phyloP scores from a whole-genome alignment of 139 green algal species.

The Chlamydomonas schloesseri region DNA sequence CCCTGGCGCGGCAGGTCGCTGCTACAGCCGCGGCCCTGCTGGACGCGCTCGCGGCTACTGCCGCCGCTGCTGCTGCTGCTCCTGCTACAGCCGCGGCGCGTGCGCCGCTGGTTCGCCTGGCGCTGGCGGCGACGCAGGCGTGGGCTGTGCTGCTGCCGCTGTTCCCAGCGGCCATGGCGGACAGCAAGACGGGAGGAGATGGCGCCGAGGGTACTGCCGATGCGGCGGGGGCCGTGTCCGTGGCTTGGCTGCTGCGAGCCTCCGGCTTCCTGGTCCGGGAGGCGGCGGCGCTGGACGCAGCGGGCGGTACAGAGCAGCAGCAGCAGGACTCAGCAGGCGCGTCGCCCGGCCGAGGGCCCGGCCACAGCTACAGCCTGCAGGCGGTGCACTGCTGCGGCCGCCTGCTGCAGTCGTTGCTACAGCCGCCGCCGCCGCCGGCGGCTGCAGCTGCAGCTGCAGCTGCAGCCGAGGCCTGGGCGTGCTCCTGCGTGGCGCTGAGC shows the following conservation, averaged over 20 bases:
- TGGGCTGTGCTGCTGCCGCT: neutral
- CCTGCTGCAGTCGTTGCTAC: neutral
- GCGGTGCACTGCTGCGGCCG: neutral
- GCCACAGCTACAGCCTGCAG: neutral
- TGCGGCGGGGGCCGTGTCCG: neutral
- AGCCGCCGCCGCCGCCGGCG: too few relatives aligned
- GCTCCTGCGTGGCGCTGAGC: neutral
- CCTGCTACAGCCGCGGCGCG: neutral
- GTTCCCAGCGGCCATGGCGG: neutral
- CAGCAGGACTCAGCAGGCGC: neutral
- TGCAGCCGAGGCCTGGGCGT: too few relatives aligned
- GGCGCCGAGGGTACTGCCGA: neutral
- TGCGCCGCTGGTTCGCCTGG: too few relatives aligned
- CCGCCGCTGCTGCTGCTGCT: neutral
- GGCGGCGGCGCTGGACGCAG: neutral
- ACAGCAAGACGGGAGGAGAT: neutral
- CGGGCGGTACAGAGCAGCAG: neutral
- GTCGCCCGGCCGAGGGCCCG: too few relatives aligned
- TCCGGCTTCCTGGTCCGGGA: neutral
- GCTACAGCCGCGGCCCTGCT: neutral
- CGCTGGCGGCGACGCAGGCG: neutral
- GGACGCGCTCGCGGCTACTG: neutral
- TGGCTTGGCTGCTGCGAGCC: neutral
- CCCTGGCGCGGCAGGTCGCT: neutral
- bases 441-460: neutral